phyloP scores from a whole-genome alignment of 331 rosid genomes.

The Quercus phellos region DNA sequence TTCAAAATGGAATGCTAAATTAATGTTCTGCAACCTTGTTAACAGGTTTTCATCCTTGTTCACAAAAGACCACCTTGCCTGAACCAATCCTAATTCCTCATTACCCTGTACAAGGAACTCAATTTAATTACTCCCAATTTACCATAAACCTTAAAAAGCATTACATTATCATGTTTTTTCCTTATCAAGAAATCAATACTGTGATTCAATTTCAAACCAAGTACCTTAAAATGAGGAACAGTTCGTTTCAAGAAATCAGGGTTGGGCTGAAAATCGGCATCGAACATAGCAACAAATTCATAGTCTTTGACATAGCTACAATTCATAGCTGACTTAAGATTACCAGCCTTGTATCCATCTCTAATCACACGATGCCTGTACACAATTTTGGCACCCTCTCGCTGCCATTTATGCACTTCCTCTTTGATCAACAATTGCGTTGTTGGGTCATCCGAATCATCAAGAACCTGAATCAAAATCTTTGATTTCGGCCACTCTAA shows the following conservation, averaged over 20 bases:
- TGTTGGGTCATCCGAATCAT: conserved; percentile 77
- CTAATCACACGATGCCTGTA: conserved; percentile 76
- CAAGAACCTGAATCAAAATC: conserved; percentile 70
- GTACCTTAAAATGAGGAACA: conserved; percentile 82
- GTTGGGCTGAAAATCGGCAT: conserved; percentile 86
- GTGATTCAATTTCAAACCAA: neutral
- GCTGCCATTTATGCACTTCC: conserved; percentile 79
- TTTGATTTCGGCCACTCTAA: conserved; percentile 83
- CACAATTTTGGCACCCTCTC: conserved; percentile 62
- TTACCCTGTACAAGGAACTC: conserved; percentile 45
- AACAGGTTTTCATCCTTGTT: conserved; percentile 81
- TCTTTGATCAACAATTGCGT: conserved; percentile 58
- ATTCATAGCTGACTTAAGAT: conserved; percentile 86
- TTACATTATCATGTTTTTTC: neutral
- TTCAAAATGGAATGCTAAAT: conserved; percentile 79
- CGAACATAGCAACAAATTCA: conserved; percentile 80
- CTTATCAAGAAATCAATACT: too few relatives aligned
- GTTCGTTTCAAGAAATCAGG: conserved; percentile 73
- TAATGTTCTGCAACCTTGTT: conserved; percentile 87
- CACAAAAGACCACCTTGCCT: conserved; percentile 95
- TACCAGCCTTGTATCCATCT: conserved; percentile 88
- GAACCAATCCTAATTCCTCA: conserved; percentile 74
- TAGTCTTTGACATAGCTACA: conserved; percentile 72
- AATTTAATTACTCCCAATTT: neutral
- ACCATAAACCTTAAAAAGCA: neutral